These are phyloP conservation scores for Phytophthora niederhauseri DNA, from an alignment of 352 stramenopile species.

Conservation along the genomic window DNA sequence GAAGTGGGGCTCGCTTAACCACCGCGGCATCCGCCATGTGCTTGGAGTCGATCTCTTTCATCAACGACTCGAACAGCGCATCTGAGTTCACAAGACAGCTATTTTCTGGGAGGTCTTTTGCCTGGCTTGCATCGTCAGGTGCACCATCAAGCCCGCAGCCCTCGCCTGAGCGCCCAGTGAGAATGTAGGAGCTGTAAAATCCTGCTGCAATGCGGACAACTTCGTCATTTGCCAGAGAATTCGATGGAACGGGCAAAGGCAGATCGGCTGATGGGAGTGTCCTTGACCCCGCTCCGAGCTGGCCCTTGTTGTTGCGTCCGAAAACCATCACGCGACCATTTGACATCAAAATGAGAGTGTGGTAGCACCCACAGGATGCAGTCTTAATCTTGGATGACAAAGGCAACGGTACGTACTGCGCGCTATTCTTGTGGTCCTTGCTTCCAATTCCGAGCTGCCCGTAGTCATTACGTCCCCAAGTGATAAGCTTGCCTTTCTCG, in stretches of 20 bases:
- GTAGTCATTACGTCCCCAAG: constrained; percentile 89
- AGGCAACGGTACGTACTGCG: constrained; percentile 80
- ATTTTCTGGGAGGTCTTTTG: constrained; percentile 69
- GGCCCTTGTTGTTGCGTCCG: constrained; percentile 89
- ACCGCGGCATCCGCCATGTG: constrained; percentile 16
- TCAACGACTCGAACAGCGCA: constrained; percentile 82
- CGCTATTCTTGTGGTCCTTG: constrained; percentile 88
- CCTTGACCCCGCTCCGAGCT: constrained; percentile 75
- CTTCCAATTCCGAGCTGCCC: constrained; percentile 87
- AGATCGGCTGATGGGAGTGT: constrained; percentile 84
- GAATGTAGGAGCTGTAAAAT: constrained; percentile 91
- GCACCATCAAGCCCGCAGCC: constrained; percentile 33
- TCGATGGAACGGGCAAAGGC: constrained; percentile 75
- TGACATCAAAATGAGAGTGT: constrained; percentile 76
- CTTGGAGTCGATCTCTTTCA: constrained; percentile 86
- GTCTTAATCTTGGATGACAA: constrained; percentile 79
- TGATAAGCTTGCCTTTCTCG: constrained; percentile 85
- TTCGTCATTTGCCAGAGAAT: constrained; percentile 81
- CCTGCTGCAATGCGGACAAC: constrained; percentile 80
- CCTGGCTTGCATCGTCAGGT: constrained; percentile 46
- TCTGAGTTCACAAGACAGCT: constrained; percentile 66
- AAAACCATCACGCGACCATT: constrained; percentile 89
- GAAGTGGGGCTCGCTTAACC: constrained; percentile 36
- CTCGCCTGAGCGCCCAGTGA: constrained; percentile 73
- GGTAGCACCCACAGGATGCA: constrained; percentile 86